These are phyloP conservation scores for Beta vulgaris DNA, from an alignment of 148 eudicot genomes.

Conservation along the genomic window DNA sequence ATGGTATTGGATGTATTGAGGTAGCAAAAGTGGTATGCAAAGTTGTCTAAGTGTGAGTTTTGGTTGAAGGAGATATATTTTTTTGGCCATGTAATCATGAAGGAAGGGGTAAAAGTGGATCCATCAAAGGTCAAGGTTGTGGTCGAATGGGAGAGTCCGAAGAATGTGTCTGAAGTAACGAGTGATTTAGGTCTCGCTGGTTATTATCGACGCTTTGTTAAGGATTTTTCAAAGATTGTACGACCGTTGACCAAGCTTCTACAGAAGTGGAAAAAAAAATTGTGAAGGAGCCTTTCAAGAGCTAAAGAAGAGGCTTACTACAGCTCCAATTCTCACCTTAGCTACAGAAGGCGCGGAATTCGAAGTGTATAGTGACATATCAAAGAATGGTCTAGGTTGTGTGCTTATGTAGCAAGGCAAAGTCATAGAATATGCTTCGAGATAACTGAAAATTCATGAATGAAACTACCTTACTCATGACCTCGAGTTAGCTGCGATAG, in stretches of 20 bases:
- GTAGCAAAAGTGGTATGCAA: neutral
- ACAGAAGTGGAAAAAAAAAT: neutral
- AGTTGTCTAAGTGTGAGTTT: neutral
- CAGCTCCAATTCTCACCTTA: too few species aligned
- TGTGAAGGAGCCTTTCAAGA: too few species aligned
- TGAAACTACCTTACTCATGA: neutral
- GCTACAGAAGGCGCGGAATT: neutral
- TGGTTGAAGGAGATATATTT: neutral
- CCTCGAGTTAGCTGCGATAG: neutral
- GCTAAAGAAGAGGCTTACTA: too few species aligned
- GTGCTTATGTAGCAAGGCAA: too few species aligned
- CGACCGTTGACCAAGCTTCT: neutral
- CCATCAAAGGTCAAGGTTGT: neutral
- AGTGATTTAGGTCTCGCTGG: neutral
- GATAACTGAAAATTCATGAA: too few species aligned
- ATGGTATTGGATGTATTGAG: neutral
- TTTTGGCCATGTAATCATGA: neutral
- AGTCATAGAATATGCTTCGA: too few species aligned
- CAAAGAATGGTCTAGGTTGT: too few species aligned
- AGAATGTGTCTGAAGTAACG: neutral
- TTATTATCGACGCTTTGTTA: too few species aligned
- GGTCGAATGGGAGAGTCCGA: neutral
- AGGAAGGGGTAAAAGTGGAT: too few species aligned
- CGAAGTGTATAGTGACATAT: too few species aligned
- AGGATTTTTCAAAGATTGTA: too few species aligned